Evolutionary conservation across 768 basidiomycete genomes (phyloP), one percentile per base, ranked within the genome.

Genomic region (Boletus subcaerulescens): DNA sequence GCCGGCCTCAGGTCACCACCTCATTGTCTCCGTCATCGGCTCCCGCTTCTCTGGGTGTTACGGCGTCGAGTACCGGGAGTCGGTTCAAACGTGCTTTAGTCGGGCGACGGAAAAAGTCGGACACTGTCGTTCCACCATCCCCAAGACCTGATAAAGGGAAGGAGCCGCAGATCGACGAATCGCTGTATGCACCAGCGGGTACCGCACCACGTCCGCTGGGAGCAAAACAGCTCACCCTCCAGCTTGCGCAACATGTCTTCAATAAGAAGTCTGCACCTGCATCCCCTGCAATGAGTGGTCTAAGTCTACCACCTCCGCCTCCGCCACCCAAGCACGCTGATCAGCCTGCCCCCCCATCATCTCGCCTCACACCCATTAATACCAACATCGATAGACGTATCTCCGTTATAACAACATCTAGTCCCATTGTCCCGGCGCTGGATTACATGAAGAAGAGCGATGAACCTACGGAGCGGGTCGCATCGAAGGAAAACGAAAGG

Each of bases 391-490:
- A 76, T 50, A 75, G 77, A 57, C 74, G 80, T 50, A 68, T 64
- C 17, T 84, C 85, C 14, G 72, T 84, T 48, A 78, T 85, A 40
- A 76, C 82, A 31, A 70, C 63, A 1, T 60, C 82, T 40, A 83
- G 79, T 64, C 79, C 84, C 40, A 81, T 86, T 35, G 77, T 77
- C 4, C 80, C 82, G 26, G 82, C 86, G 17, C 73, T 87, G 44
- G 77, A 78, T 46, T 84, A 76, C 61, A 80, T 85, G 59, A 69
- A 73, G 42, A 74, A 63, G 58, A 71, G 66, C 22, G 76, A 75
- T 56, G 75, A 76, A 55, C 59, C 60, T 57, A 59, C 42, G 52
- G 69, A 66, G 17, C 60, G 57, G 31, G 13, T 54, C 3, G 48
- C 51, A 50, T 53, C 50, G 32, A 66, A 64, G 56, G 67, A 64